Evolutionary conservation across 2,329 filamentous ascomycete genomes (phyloP).

Genomic region (Aspergillus sergii): DNA sequence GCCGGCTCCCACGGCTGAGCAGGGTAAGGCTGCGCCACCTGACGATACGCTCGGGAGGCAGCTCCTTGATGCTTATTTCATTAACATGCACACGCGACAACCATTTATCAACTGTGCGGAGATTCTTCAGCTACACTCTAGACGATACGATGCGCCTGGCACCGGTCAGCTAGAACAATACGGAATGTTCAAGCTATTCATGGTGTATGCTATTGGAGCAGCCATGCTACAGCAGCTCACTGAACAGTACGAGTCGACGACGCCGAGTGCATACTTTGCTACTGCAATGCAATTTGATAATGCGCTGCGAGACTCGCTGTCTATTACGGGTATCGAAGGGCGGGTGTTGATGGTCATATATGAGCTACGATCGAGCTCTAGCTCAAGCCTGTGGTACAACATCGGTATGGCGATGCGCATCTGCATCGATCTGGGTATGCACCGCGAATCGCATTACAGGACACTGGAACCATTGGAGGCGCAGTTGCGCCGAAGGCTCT

Average conservation of each 20-base stretch:
- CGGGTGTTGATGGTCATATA: conserved; percentile 28
- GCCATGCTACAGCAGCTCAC: conserved; percentile 21
- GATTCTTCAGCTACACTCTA: conserved; percentile 17
- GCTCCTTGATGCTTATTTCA: conserved; percentile 24
- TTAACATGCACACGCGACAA: conserved; percentile 23
- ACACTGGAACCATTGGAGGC: conserved; percentile 16
- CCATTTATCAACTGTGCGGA: conserved; percentile 9
- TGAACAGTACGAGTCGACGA: conserved; percentile 13
- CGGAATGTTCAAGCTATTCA: conserved; percentile 24
- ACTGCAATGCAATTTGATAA: conserved; percentile 20
- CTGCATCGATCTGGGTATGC: conserved; percentile 29
- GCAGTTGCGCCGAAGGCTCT: conserved; percentile 27
- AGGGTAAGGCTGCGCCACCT: conserved; percentile 6
- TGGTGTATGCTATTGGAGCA: conserved; percentile 27
- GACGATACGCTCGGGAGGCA: conserved; percentile 15
- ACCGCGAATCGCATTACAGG: conserved; percentile 22
- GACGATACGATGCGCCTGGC: conserved; percentile 1
- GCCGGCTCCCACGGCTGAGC: conserved; percentile 17
- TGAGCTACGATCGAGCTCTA: conserved; percentile 24
- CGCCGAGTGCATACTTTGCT: conserved; percentile 15
- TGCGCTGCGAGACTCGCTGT: conserved; percentile 13
- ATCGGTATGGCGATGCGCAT: conserved; percentile 30
- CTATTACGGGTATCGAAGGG: conserved; percentile 23
- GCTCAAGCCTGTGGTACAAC: conserved; percentile 29
- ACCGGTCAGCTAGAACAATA: conserved; percentile 14